Percentiles rank a stretch among this genome's conserved stretches.
These are phyloP conservation scores for Oenanthe sinensis DNA, from an alignment of 129 eudicot species.

Conservation along the genomic window DNA sequence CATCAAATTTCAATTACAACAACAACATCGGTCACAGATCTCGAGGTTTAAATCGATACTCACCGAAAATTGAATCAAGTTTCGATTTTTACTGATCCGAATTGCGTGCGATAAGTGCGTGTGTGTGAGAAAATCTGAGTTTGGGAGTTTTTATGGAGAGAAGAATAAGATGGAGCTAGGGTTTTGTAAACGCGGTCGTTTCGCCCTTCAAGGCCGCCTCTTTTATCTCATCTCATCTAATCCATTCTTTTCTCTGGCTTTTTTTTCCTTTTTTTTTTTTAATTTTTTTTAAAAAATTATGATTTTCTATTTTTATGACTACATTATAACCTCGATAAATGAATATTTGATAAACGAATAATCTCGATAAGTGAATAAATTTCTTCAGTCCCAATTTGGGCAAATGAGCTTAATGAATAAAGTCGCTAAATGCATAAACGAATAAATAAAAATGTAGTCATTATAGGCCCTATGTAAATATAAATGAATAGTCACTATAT, in stretches of 20 bases:
- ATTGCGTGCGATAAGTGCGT: background rate
- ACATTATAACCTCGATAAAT: too few species aligned
- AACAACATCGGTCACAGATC: background rate
- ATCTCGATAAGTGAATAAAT: too few species aligned
- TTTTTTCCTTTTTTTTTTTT: background rate
- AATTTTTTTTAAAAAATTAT: background rate
- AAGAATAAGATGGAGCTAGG: background rate
- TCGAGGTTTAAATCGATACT: background rate
- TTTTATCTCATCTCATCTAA: constrained; percentile 1
- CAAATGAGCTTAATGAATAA: too few species aligned
- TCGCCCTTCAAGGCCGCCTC: constrained; percentile 14
- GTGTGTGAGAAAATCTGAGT: background rate
- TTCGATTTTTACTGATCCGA: background rate
- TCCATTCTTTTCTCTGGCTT: background rate
- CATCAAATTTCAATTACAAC: too few species aligned
- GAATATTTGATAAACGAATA: too few species aligned
- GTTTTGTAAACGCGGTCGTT: constrained; percentile 13
- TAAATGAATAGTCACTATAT: too few species aligned
- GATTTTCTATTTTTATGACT: background rate
- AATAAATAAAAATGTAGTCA: too few species aligned
- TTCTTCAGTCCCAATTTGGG: too few species aligned
- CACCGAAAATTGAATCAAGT: background rate
- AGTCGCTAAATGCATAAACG: too few species aligned
- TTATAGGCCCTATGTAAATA: too few species aligned
- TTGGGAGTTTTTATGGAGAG: background rate